These are phyloP conservation scores for Ophiostoma novo-ulmi DNA, from an alignment of 2,329 filamentous ascomycete species.

Conservation along the genomic window DNA sequence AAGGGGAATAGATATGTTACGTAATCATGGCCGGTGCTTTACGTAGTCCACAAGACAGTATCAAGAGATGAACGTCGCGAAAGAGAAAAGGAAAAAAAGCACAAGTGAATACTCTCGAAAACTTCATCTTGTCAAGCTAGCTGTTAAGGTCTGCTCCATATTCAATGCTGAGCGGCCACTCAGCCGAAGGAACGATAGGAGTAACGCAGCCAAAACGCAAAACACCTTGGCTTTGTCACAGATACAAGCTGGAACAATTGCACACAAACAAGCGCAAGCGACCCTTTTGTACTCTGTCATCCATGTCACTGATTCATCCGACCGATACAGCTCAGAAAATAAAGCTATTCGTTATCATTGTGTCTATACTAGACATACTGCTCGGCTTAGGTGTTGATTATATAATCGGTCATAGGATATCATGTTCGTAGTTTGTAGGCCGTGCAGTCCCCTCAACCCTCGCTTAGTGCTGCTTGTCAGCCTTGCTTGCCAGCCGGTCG, in stretches of 20 bases:
- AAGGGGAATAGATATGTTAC: background rate
- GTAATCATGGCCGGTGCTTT: background rate
- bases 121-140: no score
- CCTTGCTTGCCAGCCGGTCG: constrained; percentile 34
- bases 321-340: background rate
- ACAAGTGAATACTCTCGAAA: no score
- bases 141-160: background rate
- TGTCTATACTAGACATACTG: no score
- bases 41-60: background rate
- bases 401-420: background rate
- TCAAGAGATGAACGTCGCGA: background rate
- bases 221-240: background rate
- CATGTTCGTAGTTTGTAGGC: no score
- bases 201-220: background rate
- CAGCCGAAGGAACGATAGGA: background rate
- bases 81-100: no score
- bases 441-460: no score
- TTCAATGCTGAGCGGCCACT: background rate
- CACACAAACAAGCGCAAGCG: no score
- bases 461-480: constrained; percentile 16
- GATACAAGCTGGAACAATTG: background rate
- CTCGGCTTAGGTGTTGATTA: background rate
- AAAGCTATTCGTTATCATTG: background rate
- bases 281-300: no score
- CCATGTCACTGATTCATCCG: no score